Base-by-base conservation (phyloP, 179 eudicot species). In the Actinidia polygama region DNA sequence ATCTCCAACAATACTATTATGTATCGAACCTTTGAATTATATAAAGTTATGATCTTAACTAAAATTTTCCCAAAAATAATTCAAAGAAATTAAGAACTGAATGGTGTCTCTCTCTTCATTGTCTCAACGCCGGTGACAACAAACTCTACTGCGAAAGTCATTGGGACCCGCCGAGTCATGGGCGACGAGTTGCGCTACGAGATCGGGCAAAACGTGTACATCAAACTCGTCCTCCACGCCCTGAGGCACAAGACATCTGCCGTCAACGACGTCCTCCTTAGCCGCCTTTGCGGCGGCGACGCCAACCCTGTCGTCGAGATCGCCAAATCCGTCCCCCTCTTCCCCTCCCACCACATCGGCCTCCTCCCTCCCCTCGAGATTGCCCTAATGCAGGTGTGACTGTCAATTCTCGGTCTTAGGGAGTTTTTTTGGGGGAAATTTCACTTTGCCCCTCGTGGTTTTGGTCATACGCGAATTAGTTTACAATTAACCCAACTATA, bases 361-460 rank as follows among this genome's bases (percentile, higher is more conserved):
- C 91, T 94, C 67, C 90, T 95, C 12, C 96, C 98, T 74, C 85
- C 97, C 30, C 97, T 93, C 77, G 96, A 95, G 86, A 93, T 95
- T 81, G 92, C 98, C 40, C 90, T 95, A 53, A 83, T 89, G 73
- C 94, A 89, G 93, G 97, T 93, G 10, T 5, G n/a, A n/a, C n/a
- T n/a, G n/a, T n/a, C n/a, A n/a, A n/a, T n/a, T n/a, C n/a, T n/a
- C n/a, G n/a, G n/a, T n/a, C n/a, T n/a, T n/a, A n/a, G n/a, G n/a
- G n/a, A n/a, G n/a, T n/a, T n/a, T n/a, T n/a, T n/a, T n/a, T n/a
- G n/a, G n/a, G n/a, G n/a, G n/a, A n/a, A n/a, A n/a, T n/a, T n/a
- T n/a, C n/a, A n/a, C n/a, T n/a, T n/a, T n/a, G n/a, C n/a, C n/a
- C n/a, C n/a, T n/a, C n/a, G n/a, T n/a, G n/a, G n/a, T n/a, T n/a